Evolutionary conservation across 768 basidiomycete genomes (phyloP), one percentile per base, ranked within the genome.

Genomic region (Panus rudis): DNA sequence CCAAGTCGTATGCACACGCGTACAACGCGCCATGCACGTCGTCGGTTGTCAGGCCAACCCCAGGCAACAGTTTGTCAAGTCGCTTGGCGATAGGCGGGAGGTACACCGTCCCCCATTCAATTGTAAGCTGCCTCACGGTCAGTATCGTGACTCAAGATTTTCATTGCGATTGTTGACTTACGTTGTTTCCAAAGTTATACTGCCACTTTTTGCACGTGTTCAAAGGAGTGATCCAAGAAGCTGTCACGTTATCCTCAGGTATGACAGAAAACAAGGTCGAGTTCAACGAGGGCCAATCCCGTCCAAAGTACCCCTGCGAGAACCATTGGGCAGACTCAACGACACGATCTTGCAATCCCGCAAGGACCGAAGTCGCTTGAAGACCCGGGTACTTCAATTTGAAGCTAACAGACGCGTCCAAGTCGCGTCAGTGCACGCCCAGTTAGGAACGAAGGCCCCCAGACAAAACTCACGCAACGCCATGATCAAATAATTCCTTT

Each of bases 271-370:
- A 61, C 16, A 51, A 46, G 12, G 63, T 48, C 6, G 53, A 55
- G 43, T 61, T 54, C 13, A 52, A 46, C 6, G 42, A 21, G 23
- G 49, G 22, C 62, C 58, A 63, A 24, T 43, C 22, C 12, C 60
- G 59, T 11, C 69, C 70, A 45, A 65, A 65, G 52, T 66, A 64
- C 0, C 68, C 66, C 24, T 59, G 46, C 28, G 58, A 59, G 50
- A 71, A 71, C 57, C 67, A 72, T 46, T 60, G 58, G 14, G 69
- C 60, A 3, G 66, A 66, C 45, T 70, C 68, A n/a, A 68, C 33
- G 41, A 41, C 61, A 16, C 64, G 57, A 43, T 66, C 62, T 49
- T 64, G 63, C 41, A 50, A 42, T 16, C 63, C 63, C 12, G 58
- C 60, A 22, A 63, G 56, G 23, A 66, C 47, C 11, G 37, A 37